Conservation (phyloP, 2,329 filamentous ascomycete species). For the Claviceps monticola region DNA sequence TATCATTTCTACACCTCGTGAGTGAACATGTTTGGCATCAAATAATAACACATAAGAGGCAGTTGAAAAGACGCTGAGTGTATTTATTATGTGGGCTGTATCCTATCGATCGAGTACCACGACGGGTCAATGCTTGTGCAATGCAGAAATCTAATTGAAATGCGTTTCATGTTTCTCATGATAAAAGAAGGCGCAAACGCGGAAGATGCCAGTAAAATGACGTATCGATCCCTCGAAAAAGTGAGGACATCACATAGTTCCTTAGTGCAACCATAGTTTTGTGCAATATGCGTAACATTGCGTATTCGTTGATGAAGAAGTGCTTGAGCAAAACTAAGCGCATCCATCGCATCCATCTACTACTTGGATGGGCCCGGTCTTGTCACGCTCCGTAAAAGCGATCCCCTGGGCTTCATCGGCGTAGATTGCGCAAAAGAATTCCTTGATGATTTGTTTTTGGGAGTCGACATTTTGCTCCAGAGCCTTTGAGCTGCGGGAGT, state of each 20-base stretch:
- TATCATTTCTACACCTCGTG: background rate
- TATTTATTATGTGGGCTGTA: background rate
- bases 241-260: background rate
- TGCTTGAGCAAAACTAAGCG: background rate
- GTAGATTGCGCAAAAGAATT: constrained; percentile 23
- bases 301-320: background rate
- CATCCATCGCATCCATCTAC: background rate
- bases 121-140: background rate
- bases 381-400: constrained; percentile 22
- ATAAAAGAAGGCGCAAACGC: background rate
- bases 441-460: constrained; percentile 20
- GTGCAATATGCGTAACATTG: background rate
- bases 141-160: background rate
- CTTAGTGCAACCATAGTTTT: background rate
- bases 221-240: background rate
- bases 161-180: background rate
- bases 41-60: background rate
- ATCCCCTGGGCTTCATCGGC: constrained; percentile 24
- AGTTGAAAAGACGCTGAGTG: background rate
- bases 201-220: background rate
- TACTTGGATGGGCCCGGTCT: constrained; percentile 13
- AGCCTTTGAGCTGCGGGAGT: constrained; percentile 64
- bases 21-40: background rate
- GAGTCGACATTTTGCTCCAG: constrained; percentile 45
- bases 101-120: background rate